Evolutionary conservation across 2,329 filamentous ascomycete genomes (phyloP).

Genomic region (Eutypella sp.): DNA sequence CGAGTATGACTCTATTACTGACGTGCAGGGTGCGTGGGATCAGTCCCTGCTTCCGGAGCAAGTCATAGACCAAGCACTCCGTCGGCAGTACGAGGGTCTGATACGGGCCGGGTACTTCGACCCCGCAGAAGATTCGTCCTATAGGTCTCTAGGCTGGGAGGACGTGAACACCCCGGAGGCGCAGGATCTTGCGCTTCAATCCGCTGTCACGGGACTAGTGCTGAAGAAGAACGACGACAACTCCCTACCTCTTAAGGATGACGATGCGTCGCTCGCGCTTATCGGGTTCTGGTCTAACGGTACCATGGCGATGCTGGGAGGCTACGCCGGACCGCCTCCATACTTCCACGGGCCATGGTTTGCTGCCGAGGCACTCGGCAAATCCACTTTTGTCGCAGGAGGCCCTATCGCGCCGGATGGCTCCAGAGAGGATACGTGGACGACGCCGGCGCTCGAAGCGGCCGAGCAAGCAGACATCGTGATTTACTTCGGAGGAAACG

Average conservation of each 20-base stretch:
- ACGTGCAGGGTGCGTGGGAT: constrained; percentile 25
- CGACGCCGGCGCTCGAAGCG: constrained; percentile 28
- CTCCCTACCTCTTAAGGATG: constrained; percentile 14
- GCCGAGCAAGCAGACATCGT: constrained; percentile 45
- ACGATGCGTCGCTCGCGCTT: constrained; percentile 17
- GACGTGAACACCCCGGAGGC: constrained; percentile 21
- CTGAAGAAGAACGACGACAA: constrained; percentile 26
- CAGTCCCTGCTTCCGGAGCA: constrained; percentile 21
- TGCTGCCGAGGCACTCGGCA: constrained; percentile 42
- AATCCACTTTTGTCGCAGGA: constrained; percentile 38
- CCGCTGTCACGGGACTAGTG: constrained; percentile 21
- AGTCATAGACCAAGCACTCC: constrained; percentile 24
- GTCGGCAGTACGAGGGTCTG: constrained; percentile 28
- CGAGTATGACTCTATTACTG: constrained; percentile 21
- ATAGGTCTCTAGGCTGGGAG: constrained; percentile 18
- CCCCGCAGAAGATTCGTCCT: constrained; percentile 14
- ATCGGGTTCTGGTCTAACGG: constrained; percentile 21
- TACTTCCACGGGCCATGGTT: constrained; percentile 48
- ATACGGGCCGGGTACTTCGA: constrained; percentile 30
- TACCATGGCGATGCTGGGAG: constrained; percentile 14
- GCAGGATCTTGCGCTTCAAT: constrained; percentile 18
- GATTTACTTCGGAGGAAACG: constrained; percentile 52
- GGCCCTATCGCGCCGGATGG: constrained; percentile 23
- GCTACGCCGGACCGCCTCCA: constrained; percentile 46
- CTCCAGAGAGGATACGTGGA: constrained; percentile 28